These are phyloP conservation scores for Mucor circinelloides DNA, from an alignment of 371 early-diverging fungal genomes.

Conservation along the genomic window DNA sequence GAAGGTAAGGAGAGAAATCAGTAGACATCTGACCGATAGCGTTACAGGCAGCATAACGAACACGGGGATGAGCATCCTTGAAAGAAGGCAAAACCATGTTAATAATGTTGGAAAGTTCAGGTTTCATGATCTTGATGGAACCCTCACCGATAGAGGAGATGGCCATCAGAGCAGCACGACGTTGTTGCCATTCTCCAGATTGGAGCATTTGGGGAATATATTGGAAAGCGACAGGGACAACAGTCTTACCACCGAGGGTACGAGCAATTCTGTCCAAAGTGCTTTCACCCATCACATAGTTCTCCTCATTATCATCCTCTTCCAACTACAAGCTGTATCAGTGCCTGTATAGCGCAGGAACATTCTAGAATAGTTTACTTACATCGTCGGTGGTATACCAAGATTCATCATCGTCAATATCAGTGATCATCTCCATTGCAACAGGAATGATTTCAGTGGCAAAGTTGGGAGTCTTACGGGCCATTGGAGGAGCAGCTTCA, in stretches of 20 bases:
- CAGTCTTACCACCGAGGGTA: slow-evolving; percentile 84
- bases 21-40: slow-evolving; percentile 96
- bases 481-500: slow-evolving; percentile 84
- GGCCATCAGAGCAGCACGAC: slow-evolving; percentile 94
- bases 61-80: slow-evolving; percentile 93
- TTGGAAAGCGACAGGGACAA: slow-evolving; percentile 88
- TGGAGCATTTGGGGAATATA: slow-evolving; percentile 88
- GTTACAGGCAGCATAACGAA: slow-evolving; percentile 95
- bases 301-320: slow-evolving; percentile 87
- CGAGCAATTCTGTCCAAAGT: slow-evolving; percentile 94
- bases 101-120: slow-evolving; percentile 84
- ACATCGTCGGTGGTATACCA: slow-evolving; percentile 91
- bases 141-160: slow-evolving; percentile 97
- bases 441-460: slow-evolving; percentile 78
- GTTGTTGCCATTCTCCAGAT: slow-evolving; percentile 87
- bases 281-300: slow-evolving; percentile 90
- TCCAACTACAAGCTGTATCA: slow-evolving; percentile 58
- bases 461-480: slow-evolving; percentile 83
- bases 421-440: slow-evolving; percentile 90
- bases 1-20: slow-evolving; percentile 90
- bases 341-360: not conserved
- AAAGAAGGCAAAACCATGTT: slow-evolving; percentile 81
- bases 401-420: slow-evolving; percentile 83
- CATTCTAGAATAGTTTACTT: slow-evolving; percentile 18
- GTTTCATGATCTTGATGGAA: slow-evolving; percentile 89